Evolutionary conservation across 306 rosid genomes (phyloP), one percentile per base, ranked within the genome.

Genomic region (Pterocarpus macrocarpus): DNA sequence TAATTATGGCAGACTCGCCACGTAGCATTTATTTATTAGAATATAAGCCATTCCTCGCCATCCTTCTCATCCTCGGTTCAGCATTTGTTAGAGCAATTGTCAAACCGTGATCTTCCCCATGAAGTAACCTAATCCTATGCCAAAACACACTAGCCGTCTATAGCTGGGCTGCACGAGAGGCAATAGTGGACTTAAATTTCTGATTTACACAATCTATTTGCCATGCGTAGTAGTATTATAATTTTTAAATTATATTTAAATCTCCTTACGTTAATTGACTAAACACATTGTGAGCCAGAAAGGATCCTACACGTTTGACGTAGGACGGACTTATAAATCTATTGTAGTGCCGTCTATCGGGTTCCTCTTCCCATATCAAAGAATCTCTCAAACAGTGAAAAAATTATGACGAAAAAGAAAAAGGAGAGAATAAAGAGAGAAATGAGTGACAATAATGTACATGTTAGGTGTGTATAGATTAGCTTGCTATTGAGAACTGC

Each of bases 381-480:
- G 47, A 30, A 35, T 68, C 61, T 15, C 49, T 68, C 28, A 28
- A 13, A 61, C 72, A 62, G 55, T 28, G 56, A 78, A 58, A 58
- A 73, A 7, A 44, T 55, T 35, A 64, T 7, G 17, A 58, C 13
- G 33, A 57, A 7, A 13, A 17, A 28, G 35, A 35, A 64, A n/a
- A 61, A 22, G 28, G 61, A 59, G 33, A 41, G 10, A 30, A 16
- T 30, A 0, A 71, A 53, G 53, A 53, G 50, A 38, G 10, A 43
- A 10, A 10, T 63, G 77, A 8, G 77, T 76, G 57, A 68, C 16
- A 69, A 83, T 79, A 85, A 86, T 78, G 82, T 89, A 89, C 90
- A 88, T 57, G 88, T 89, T 86, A 90, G 91, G 61, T 7, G 76
- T 81, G 81, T 83, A 73, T 78, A 83, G 67, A 84, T 85, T 71